These are phyloP conservation scores for Hypoxylon sp. DNA, from an alignment of 2,329 filamentous ascomycete genomes.

Conservation along the genomic window DNA sequence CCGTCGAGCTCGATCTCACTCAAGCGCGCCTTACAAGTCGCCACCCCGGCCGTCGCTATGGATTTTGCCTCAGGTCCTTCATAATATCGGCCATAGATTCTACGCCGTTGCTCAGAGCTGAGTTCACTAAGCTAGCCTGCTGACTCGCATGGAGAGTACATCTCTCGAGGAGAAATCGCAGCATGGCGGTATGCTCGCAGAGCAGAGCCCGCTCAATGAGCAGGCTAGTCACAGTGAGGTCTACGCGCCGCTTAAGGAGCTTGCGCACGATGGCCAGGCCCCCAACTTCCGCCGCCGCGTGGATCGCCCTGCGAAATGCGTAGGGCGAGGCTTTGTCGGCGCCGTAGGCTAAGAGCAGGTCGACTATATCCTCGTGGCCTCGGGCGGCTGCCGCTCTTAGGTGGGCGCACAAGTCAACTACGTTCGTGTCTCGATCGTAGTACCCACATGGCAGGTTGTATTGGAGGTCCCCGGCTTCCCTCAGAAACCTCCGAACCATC, in stretches of 20 bases:
- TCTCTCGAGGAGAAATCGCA: background rate
- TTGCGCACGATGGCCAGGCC: background rate
- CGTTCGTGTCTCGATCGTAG: no score
- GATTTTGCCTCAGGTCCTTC: background rate
- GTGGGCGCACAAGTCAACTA: no score
- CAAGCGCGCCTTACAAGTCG: no score
- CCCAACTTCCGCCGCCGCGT: background rate
- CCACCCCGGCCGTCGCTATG: no score
- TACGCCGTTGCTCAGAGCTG: background rate
- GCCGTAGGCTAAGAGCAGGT: background rate
- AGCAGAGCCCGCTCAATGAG: background rate
- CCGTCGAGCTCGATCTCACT: no score
- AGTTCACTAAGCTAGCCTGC: background rate
- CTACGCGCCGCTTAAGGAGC: background rate
- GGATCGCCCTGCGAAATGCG: background rate
- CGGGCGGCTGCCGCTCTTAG: no score
- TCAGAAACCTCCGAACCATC: background rate
- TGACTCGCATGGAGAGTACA: no score
- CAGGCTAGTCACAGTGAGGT: background rate
- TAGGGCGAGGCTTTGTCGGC: background rate
- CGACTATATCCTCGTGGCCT: background rate
- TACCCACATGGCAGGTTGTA: no score
- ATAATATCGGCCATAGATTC: slow-evolving; percentile 2
- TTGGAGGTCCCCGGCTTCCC: background rate
- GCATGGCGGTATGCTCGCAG: slow-evolving; percentile 7